These are phyloP conservation scores for Lentinus brumalis DNA, from an alignment of 768 basidiomycete genomes.

Conservation along the genomic window DNA sequence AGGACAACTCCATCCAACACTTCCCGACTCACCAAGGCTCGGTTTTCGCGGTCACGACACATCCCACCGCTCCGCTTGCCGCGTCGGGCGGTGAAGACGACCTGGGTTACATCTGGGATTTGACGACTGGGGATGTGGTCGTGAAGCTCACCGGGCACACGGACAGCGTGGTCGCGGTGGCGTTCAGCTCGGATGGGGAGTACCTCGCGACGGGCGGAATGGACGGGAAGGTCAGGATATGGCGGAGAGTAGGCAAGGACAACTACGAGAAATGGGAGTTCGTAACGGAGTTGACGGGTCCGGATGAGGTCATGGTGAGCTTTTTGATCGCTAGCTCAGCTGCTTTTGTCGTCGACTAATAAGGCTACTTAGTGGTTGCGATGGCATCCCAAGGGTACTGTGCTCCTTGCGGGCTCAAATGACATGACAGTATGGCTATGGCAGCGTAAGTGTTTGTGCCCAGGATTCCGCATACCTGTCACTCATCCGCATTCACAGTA, in stretches of 20 bases:
- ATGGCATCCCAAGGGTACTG: conserved; percentile 95
- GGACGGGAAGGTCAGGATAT: conserved; percentile 93
- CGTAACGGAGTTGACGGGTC: conserved; percentile 87
- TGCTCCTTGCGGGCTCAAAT: conserved; percentile 89
- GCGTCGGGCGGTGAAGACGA: conserved; percentile 96
- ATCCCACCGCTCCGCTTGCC: conserved; percentile 82
- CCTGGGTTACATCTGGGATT: conserved; percentile 90
- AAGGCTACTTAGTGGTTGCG: conserved; percentile 67
- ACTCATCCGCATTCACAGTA: conserved; percentile 50
- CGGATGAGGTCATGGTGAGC: conserved; percentile 92
- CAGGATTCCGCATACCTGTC: background rate
- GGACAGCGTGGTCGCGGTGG: conserved; percentile 81
- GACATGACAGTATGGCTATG: conserved; percentile 96
- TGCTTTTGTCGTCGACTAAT: background rate
- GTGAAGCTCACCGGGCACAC: conserved; percentile 89
- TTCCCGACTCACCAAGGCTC: conserved; percentile 73
- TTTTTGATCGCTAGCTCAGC: background rate
- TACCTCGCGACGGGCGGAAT: conserved; percentile 96
- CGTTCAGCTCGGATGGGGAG: conserved; percentile 88
- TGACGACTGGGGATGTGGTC: conserved; percentile 76
- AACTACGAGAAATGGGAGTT: conserved; percentile 90
- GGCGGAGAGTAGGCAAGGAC: conserved; percentile 81
- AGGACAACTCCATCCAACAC: conserved; percentile 69
- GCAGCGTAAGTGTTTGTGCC: conserved; percentile 68
- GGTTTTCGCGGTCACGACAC: conserved; percentile 82